Conservation (phyloP, 2,329 filamentous ascomycete genomes). For the Herpomyces periplanetae region DNA sequence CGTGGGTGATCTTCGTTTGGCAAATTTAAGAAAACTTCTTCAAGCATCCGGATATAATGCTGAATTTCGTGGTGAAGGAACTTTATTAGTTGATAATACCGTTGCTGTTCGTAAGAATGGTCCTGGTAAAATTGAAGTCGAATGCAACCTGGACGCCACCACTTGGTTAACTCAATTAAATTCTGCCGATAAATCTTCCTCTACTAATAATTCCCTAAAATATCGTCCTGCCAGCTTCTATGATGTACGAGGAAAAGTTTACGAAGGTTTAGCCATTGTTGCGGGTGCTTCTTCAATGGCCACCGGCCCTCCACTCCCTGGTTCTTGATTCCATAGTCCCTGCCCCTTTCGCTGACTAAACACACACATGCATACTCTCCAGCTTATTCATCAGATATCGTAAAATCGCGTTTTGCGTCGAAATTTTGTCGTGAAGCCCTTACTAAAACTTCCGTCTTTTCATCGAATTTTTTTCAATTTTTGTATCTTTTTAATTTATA, state of each 20-base stretch:
- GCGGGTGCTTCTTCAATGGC: constrained; percentile 25
- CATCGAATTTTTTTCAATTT: too few species aligned
- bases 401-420: too few species aligned
- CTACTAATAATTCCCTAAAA: constrained; percentile 8
- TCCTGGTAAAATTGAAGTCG: constrained; percentile 55
- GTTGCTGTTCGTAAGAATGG: constrained; percentile 64
- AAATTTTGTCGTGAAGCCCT: too few species aligned
- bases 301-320: constrained; percentile 1
- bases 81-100: constrained; percentile 45
- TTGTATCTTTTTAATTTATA: too few species aligned
- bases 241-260: constrained; percentile 59
- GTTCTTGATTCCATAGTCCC: too few species aligned
- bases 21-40: constrained; percentile 53
- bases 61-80: constrained; percentile 75
- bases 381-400: too few species aligned
- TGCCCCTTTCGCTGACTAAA: not conserved
- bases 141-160: constrained; percentile 17
- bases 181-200: constrained; percentile 7
- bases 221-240: constrained; percentile 19
- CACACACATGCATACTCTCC: not conserved
- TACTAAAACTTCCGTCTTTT: too few species aligned
- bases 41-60: constrained; percentile 42
- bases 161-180: not conserved
- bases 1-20: constrained; percentile 61
- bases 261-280: constrained; percentile 69